Percentiles rank a stretch among this genome's conserved stretches.
phyloP scores from a whole-genome alignment of 1,284 basidiomycete genomes.

The Ustilago esculenta region DNA sequence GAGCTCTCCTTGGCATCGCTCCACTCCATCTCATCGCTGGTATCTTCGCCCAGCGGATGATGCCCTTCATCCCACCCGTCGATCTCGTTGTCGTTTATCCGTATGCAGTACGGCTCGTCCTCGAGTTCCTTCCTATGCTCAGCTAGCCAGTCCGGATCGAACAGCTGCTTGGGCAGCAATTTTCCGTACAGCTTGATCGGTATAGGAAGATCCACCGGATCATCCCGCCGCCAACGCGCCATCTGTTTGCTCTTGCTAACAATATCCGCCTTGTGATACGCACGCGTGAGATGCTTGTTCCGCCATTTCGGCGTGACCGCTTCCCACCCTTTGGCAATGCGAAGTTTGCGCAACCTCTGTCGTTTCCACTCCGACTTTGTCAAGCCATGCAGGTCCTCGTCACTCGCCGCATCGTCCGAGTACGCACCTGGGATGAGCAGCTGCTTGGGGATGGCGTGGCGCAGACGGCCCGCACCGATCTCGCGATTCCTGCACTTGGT shows the following conservation, averaged over 20 bases:
- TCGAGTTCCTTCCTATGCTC: conserved; percentile 44
- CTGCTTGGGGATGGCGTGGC: conserved; percentile 48
- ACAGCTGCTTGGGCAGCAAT: conserved; percentile 39
- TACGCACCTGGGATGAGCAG: conserved; percentile 51
- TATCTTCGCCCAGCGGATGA: conserved; percentile 50
- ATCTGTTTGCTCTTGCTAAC: conserved; percentile 53
- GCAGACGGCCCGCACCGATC: conserved; percentile 41
- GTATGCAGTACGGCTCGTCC: conserved; percentile 49
- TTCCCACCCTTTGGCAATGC: conserved; percentile 50
- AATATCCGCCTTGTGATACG: conserved; percentile 52
- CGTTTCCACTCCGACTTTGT: conserved; percentile 50
- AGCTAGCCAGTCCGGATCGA: conserved; percentile 46
- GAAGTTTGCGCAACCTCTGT: conserved; percentile 41
- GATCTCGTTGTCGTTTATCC: conserved; percentile 45
- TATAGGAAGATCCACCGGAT: conserved; percentile 49
- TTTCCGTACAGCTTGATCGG: conserved; percentile 52
- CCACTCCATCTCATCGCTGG: conserved; percentile 55
- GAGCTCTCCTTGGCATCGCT: conserved; percentile 48
- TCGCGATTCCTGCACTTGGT: conserved; percentile 52
- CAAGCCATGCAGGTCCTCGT: conserved; percentile 54
- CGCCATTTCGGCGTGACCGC: conserved; percentile 53
- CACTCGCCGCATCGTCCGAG: conserved; percentile 55
- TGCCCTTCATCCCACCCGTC: conserved; percentile 48
- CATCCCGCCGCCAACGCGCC: conserved; percentile 49
- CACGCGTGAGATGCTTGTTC: conserved; percentile 49